Conservation (phyloP, 495 filamentous ascomycete genomes). For the Aspergillus haitiensis region DNA sequence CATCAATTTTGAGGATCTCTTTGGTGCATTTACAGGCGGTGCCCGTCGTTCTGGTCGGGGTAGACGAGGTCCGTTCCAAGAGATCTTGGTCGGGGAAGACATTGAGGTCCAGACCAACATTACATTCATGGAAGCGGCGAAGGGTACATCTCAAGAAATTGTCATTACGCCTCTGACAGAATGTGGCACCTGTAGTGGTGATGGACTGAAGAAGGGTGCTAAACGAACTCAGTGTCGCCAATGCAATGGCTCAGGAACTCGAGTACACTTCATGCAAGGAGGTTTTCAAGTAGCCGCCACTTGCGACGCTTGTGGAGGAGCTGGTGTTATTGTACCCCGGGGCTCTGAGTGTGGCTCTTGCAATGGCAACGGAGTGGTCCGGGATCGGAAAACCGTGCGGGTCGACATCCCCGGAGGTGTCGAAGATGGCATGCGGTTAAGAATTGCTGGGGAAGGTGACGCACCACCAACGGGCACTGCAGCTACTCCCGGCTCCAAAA, state of each 20-base stretch:
- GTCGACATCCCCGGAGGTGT: conserved; percentile 93
- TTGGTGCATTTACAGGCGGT: conserved; percentile 78
- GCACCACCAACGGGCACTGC: conserved; percentile 70
- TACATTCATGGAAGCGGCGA: conserved; percentile 94
- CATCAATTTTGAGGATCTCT: conserved; percentile 94
- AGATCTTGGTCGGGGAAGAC: conserved; percentile 82
- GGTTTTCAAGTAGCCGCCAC: conserved; percentile 95
- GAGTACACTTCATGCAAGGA: conserved; percentile 83
- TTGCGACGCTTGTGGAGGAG: conserved; percentile 76
- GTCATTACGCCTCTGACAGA: conserved; percentile 70
- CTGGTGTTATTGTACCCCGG: conserved; percentile 67
- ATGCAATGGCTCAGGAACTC: conserved; percentile 83
- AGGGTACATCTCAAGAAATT: conserved; percentile 78
- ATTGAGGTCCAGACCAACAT: conserved; percentile 92
- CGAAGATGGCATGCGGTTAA: conserved; percentile 90
- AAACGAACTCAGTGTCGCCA: conserved; percentile 69
- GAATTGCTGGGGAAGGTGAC: conserved; percentile 81
- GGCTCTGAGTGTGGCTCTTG: conserved; percentile 80
- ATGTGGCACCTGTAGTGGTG: conserved; percentile 80
- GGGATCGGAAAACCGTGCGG: conserved; percentile 74
- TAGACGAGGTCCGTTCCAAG: conserved; percentile 62
- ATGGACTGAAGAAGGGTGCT: conserved; percentile 78
- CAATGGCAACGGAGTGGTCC: conserved; percentile 71
- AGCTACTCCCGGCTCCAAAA: conserved; percentile 55
- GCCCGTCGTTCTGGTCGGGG: conserved; percentile 57